phyloP scores from a whole-genome alignment of 1,284 basidiomycete species.

The Heterobasidion parviporum region DNA sequence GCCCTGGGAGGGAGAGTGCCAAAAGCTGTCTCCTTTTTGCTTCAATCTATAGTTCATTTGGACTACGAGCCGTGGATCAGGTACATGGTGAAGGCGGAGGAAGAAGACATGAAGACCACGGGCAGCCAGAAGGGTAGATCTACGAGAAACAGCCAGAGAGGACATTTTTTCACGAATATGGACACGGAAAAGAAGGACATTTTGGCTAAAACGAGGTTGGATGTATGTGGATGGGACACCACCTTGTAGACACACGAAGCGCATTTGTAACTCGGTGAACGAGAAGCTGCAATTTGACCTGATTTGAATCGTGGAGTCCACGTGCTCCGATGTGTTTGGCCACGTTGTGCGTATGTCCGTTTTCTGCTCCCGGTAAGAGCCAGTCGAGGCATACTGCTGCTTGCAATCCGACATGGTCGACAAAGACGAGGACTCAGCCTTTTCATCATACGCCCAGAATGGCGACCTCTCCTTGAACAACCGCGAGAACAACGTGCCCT shows the following conservation, averaged over 20 bases:
- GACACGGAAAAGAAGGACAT: constrained; percentile 26
- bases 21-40: constrained; percentile 18
- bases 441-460: constrained; percentile 13
- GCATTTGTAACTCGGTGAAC: neutral
- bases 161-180: constrained; percentile 34
- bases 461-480: constrained; percentile 15
- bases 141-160: constrained; percentile 50
- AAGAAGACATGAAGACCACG: constrained; percentile 17
- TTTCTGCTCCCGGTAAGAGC: neutral
- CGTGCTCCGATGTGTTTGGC: constrained; percentile 9
- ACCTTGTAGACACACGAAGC: constrained; percentile 3
- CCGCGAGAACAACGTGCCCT: constrained; percentile 11
- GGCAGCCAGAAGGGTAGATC: constrained; percentile 25
- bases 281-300: neutral
- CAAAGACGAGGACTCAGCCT: constrained; percentile 9
- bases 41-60: constrained; percentile 34
- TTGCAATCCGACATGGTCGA: constrained; percentile 9
- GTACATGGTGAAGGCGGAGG: constrained; percentile 47
- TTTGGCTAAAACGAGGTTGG: constrained; percentile 21
- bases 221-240: constrained; percentile 2
- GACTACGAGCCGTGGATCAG: constrained; percentile 72
- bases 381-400: neutral
- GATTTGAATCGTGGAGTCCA: constrained; percentile 1
- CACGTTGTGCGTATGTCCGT: constrained; percentile 7
- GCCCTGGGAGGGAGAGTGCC: constrained; percentile 35